Conservation (phyloP, 2,329 filamentous ascomycete species). For the Hirsutella minnesotensis region DNA sequence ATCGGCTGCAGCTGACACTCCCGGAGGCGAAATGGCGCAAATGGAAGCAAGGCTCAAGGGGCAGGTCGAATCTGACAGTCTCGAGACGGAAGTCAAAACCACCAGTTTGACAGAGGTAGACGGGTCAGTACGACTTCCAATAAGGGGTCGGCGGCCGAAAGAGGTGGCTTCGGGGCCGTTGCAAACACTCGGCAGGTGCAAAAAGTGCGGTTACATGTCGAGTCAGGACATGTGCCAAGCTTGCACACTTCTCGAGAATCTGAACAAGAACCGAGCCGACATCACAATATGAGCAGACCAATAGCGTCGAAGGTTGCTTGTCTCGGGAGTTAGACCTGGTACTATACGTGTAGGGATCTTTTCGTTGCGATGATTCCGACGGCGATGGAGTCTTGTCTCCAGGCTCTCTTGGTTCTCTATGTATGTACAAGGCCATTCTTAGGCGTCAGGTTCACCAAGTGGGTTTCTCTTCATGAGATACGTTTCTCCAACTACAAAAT, state of each 20-base stretch:
- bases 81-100: conserved; percentile 21
- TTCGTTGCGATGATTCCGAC: too few species aligned
- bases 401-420: too few species aligned
- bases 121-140: conserved; percentile 21
- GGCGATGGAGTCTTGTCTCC: too few species aligned
- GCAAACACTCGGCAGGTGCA: conserved; percentile 72
- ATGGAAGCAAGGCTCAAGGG: conserved; percentile 49
- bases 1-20: conserved; percentile 40
- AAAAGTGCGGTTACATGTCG: conserved; percentile 87
- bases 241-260: conserved; percentile 74
- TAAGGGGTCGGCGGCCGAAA: conserved; percentile 17
- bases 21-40: conserved; percentile 66
- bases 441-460: neutral
- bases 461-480: neutral
- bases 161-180: conserved; percentile 28
- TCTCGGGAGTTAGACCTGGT: too few species aligned
- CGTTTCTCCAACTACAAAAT: conserved; percentile 36
- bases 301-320: too few species aligned
- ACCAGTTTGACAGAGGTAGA: conserved; percentile 10
- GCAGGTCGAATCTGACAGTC: conserved; percentile 8
- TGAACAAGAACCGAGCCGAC: conserved; percentile 68
- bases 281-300: conserved; percentile 34
- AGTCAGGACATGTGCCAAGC: conserved; percentile 92
- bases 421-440: conserved; percentile 8
- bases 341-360: too few species aligned